Base-by-base conservation (phyloP, 2,329 filamentous ascomycete species). In the Macroventuria anomochaeta region DNA sequence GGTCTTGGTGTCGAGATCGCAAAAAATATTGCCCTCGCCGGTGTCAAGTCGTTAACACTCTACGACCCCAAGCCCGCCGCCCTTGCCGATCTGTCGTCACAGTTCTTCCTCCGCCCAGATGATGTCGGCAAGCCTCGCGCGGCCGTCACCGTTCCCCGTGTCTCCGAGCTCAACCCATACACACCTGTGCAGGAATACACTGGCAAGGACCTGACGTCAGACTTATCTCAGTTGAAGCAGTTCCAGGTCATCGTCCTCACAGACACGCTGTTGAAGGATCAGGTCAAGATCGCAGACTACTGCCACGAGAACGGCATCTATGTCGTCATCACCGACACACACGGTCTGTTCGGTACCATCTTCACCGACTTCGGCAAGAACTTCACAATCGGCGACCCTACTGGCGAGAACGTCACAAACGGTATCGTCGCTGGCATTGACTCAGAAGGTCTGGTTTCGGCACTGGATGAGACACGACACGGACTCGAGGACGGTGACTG, bases 351-450 rank as follows among this genome's bases (percentile, higher is more conserved):
- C 71, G 95, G 95, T 43, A 90, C 88, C 62, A 89, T 99, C 64
- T 99, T 99, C 79, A 97, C 93, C 69, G 95, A 99, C 71, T 99
- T 99, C 72, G 95, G 95, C 64, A 87, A 93, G 70, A 90, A 95
- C 68, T 99, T 99, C 76, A 91, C 90, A 5, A 86, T 95, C 48
- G 88, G 91, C 61, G 95, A 99, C 70, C 80, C 92, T 3, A 97
- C 90, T 12, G 95, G 95, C 65, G 95, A 99, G 78, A 90, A 90
- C 58, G 89, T 91, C 5, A 80, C 91, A 26, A 91, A 81, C 70
- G 95, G 95, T 20, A 99, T 99, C 59, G 84, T 99, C 48, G 93
- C 93, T 36, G 89, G 84, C 48, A 95, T 99, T 64, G 87, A 96
- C 66, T 89, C 95, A 58, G 90, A 95, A 37, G 95, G 95, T 17